phyloP scores from a whole-genome alignment of 441 rosid genomes.

The Dalechampia spathulata region DNA sequence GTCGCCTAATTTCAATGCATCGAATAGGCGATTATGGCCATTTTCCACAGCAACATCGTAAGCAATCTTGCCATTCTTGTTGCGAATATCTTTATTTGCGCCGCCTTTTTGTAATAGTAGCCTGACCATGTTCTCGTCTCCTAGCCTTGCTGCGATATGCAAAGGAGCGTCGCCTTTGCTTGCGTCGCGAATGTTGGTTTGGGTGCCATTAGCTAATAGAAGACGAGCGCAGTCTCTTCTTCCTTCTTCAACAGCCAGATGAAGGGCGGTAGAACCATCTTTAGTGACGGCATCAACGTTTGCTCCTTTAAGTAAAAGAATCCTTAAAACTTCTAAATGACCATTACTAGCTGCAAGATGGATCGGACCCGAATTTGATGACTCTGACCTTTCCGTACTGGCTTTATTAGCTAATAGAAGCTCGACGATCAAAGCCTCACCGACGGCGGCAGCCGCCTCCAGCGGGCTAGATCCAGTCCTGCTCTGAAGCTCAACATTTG shows the following conservation, averaged over 20 bases:
- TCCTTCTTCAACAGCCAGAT: constrained; percentile 40
- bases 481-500: constrained; percentile 32
- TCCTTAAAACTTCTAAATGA: constrained; percentile 42
- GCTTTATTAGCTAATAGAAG: constrained; percentile 43
- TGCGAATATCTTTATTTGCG: constrained; percentile 43
- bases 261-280: constrained; percentile 50
- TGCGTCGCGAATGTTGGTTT: constrained; percentile 18
- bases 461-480: constrained; percentile 37
- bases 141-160: constrained; percentile 38
- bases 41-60: constrained; percentile 46
- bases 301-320: constrained; percentile 48
- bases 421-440: constrained; percentile 49
- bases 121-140: constrained; percentile 45
- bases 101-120: constrained; percentile 46
- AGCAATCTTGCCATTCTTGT: constrained; percentile 39
- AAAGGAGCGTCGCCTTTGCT: constrained; percentile 42
- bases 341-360: constrained; percentile 41
- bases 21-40: constrained; percentile 42
- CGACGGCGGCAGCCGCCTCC: constrained; percentile 40
- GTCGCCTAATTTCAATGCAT: constrained; percentile 46
- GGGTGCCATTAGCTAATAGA: constrained; percentile 36
- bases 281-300: constrained; percentile 32
- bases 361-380: constrained; percentile 38
- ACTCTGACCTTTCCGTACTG: constrained; percentile 34
- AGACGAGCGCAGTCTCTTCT: constrained; percentile 39